Conservation (phyloP, 1,284 basidiomycete species). For the Apiotrichum porosum region DNA sequence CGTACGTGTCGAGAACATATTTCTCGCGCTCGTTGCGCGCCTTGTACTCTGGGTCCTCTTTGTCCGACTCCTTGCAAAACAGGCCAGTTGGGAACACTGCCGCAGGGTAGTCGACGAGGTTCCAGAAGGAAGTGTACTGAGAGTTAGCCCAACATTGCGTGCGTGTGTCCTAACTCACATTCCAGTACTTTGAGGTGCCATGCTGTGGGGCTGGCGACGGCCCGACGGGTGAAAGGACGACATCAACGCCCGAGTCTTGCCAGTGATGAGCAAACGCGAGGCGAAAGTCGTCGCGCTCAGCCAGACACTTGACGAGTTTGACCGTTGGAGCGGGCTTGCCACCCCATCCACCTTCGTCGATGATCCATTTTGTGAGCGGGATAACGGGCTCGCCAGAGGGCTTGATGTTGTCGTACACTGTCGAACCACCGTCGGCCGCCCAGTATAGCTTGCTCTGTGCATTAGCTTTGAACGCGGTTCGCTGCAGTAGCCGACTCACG, state of each 20-base stretch:
- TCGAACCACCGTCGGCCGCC: constrained; percentile 34
- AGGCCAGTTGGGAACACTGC: constrained; percentile 62
- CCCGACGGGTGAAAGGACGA: constrained; percentile 37
- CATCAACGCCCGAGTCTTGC: constrained; percentile 29
- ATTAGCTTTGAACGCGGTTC: neutral
- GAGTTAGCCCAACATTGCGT: neutral
- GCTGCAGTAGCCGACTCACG: neutral
- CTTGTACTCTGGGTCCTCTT: constrained; percentile 46
- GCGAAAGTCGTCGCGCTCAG: constrained; percentile 31
- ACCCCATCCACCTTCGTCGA: constrained; percentile 12
- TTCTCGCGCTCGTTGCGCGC: constrained; percentile 49
- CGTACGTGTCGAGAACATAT: constrained; percentile 26
- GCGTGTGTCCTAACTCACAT: neutral
- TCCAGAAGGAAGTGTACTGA: constrained; percentile 62
- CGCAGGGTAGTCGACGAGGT: constrained; percentile 63
- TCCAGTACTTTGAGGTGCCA: constrained; percentile 40
- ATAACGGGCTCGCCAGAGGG: constrained; percentile 34
- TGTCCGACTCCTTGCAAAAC: constrained; percentile 54
- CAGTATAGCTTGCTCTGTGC: constrained; percentile 30
- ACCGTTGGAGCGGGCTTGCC: constrained; percentile 18
- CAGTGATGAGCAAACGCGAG: constrained; percentile 27
- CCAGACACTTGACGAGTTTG: constrained; percentile 31
- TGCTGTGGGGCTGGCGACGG: constrained; percentile 37
- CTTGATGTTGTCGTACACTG: constrained; percentile 15
- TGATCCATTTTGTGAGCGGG: constrained; percentile 38